These are phyloP conservation scores for Paramecium pentaurelia DNA, from an alignment of 73 alveolate species.

Conservation along the genomic window DNA sequence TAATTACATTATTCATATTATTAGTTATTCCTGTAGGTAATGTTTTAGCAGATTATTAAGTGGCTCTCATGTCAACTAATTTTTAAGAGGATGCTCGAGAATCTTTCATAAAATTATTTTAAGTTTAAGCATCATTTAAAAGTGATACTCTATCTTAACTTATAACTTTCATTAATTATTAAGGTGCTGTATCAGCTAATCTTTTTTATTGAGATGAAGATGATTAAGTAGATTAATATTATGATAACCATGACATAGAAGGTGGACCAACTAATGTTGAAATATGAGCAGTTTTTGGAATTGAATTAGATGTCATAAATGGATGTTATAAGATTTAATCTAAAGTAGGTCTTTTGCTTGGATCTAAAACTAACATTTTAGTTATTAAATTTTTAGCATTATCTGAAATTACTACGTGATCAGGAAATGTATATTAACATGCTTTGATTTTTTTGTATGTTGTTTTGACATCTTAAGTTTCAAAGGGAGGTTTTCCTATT, in stretches of 20 bases:
- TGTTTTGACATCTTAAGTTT: slow-evolving; percentile 87
- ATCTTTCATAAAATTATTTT: slow-evolving; percentile 37
- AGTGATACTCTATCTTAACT: slow-evolving; percentile 39
- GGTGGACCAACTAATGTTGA: slow-evolving; percentile 96
- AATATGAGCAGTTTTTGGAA: slow-evolving; percentile 89
- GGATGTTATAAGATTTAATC: slow-evolving; percentile 90
- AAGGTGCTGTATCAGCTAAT: slow-evolving; percentile 59
- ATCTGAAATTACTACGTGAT: slow-evolving; percentile 86
- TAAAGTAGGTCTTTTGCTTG: slow-evolving; percentile 89
- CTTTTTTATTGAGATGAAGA: slow-evolving; percentile 15
- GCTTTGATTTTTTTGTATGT: slow-evolving; percentile 90
- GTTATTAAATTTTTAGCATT: slow-evolving; percentile 83
- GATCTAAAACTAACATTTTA: slow-evolving; percentile 83
- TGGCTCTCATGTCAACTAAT: slow-evolving; percentile 4
- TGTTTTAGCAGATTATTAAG: slow-evolving; percentile 4
- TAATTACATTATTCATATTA: not conserved
- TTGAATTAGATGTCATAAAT: slow-evolving; percentile 79
- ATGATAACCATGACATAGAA: slow-evolving; percentile 67
- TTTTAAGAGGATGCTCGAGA: slow-evolving; percentile 36
- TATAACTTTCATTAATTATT: not conserved
- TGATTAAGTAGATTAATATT: slow-evolving; percentile 61
- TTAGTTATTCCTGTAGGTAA: slow-evolving; percentile 20
- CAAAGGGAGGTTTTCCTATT: slow-evolving; percentile 98
- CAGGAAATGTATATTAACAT: slow-evolving; percentile 89
- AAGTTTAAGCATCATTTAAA: slow-evolving; percentile 23